These are phyloP conservation scores for Monilinia laxa DNA, from an alignment of 2,329 filamentous ascomycete genomes.

Conservation along the genomic window DNA sequence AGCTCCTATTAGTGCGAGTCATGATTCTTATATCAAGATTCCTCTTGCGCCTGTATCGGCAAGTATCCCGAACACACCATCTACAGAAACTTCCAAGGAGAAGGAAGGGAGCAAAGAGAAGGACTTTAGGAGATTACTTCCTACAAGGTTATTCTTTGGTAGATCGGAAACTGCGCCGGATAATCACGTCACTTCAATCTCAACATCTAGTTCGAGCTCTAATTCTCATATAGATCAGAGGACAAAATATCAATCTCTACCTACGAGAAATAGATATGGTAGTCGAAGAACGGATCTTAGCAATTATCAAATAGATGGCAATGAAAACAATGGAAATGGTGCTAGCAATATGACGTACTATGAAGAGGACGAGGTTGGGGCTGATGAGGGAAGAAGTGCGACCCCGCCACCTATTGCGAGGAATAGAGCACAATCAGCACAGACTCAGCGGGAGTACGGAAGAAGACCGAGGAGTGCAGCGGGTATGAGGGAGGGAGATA, in stretches of 20 bases:
- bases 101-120: conserved; percentile 19
- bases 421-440: conserved; percentile 20
- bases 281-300: conserved; percentile 1
- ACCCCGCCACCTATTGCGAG: conserved; percentile 38
- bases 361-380: not conserved
- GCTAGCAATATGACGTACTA: conserved; percentile 18
- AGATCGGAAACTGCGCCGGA: conserved; percentile 13
- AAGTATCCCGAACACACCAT: not conserved
- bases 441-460: conserved; percentile 5
- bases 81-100: not conserved
- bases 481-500: conserved; percentile 15
- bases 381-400: conserved; percentile 30
- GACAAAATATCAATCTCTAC: conserved; percentile 9
- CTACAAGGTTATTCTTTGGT: conserved; percentile 7
- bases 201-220: not conserved
- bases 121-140: conserved; percentile 11
- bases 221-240: conserved; percentile 1
- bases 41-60: conserved; percentile 1
- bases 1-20: not conserved
- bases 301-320: conserved; percentile 12
- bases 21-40: conserved; percentile 1
- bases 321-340: conserved; percentile 7
- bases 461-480: conserved; percentile 28
- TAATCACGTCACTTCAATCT: not conserved
- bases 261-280: conserved; percentile 8